phyloP scores from a whole-genome alignment of 2,329 filamentous ascomycete species.

The Hymenoscyphus albidus region DNA sequence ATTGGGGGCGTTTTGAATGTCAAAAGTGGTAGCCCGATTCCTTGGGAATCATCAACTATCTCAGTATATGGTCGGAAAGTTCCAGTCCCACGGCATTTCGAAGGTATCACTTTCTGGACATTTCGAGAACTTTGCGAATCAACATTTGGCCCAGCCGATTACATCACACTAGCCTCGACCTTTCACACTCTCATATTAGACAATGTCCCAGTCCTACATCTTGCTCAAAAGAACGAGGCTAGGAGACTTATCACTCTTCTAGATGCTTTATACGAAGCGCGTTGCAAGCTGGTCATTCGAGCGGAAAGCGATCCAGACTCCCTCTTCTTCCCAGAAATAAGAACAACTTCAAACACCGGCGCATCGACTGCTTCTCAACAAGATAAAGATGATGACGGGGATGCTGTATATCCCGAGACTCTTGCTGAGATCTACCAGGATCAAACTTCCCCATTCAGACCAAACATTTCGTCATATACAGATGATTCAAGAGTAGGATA shows the following conservation, averaged over 20 bases:
- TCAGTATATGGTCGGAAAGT: constrained; percentile 62
- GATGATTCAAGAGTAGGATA: constrained; percentile 45
- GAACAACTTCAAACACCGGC: constrained; percentile 19
- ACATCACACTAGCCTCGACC: constrained; percentile 74
- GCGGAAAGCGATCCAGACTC: constrained; percentile 66
- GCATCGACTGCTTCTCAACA: constrained; percentile 34
- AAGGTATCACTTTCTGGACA: constrained; percentile 59
- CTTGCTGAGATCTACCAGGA: constrained; percentile 76
- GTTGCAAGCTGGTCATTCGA: constrained; percentile 68
- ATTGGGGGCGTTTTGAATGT: constrained; percentile 24
- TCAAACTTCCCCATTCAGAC: constrained; percentile 69
- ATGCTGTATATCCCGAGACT: constrained; percentile 61
- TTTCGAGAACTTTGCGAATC: constrained; percentile 64
- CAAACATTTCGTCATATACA: constrained; percentile 68
- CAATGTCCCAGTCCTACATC: constrained; percentile 61
- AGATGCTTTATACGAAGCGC: constrained; percentile 77
- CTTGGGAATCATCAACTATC: constrained; percentile 45
- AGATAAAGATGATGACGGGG: constrained; percentile 36
- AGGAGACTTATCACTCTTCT: constrained; percentile 75
- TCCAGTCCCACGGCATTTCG: constrained; percentile 52
- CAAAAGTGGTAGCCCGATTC: constrained; percentile 27
- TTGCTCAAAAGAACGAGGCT: constrained; percentile 74
- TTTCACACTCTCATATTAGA: constrained; percentile 77
- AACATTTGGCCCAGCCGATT: constrained; percentile 73
- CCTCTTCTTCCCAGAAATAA: constrained; percentile 68